These are phyloP conservation scores for Eucalyptus decipiens DNA, from an alignment of 345 rosid species.

Conservation along the genomic window DNA sequence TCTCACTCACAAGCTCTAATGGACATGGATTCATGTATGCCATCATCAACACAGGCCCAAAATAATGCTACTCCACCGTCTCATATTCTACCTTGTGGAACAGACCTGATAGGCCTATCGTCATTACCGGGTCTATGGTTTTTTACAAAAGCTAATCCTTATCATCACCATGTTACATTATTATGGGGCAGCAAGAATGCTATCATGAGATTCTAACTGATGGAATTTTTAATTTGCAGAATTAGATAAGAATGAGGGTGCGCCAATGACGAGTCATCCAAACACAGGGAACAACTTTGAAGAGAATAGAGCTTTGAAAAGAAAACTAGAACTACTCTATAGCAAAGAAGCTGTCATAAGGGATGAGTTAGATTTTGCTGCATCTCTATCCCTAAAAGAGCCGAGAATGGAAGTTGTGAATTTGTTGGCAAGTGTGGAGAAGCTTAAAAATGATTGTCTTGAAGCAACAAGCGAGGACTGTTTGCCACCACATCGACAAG, in stretches of 20 bases:
- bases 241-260: fast-evolving
- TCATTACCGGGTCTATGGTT: not conserved
- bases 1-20: no score
- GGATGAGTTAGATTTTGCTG: not conserved
- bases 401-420: not conserved
- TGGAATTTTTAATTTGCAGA: no score
- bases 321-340: no score
- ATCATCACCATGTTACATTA: not conserved
- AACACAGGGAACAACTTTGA: no score
- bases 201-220: no score
- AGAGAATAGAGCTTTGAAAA: no score
- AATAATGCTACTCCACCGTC: no score
- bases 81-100: no score
- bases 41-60: no score
- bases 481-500: fast-evolving
- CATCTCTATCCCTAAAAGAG: not conserved
- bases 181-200: not conserved
- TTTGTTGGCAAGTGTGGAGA: not conserved
- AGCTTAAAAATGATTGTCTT: not conserved
- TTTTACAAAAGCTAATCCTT: not conserved
- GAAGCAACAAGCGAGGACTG: not conserved
- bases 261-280: fast-evolving
- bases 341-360: fast-evolving
- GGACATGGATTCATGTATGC: no score
- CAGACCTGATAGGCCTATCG: not conserved